These are phyloP conservation scores for Colletotrichum sp. DNA, from an alignment of 2,329 filamentous ascomycete species.

Conservation along the genomic window DNA sequence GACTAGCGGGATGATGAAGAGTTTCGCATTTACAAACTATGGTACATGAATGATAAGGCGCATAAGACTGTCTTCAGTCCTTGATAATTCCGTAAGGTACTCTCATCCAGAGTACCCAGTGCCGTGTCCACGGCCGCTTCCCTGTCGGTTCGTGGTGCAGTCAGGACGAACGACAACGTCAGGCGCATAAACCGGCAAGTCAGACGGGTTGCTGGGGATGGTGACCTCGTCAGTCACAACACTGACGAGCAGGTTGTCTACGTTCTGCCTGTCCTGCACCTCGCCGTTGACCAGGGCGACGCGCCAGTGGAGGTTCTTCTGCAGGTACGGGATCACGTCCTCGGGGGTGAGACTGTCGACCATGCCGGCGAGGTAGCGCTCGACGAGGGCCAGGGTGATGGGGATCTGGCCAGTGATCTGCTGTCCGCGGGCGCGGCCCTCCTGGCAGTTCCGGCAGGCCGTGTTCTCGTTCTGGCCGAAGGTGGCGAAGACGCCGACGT, in stretches of 20 bases:
- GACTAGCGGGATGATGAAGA: too few species aligned
- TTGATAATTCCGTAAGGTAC: neutral
- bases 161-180: neutral
- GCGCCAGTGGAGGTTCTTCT: constrained; percentile 28
- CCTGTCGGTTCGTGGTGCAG: constrained; percentile 1
- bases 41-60: neutral
- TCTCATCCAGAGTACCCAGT: constrained; percentile 1
- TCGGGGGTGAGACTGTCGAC: constrained; percentile 25
- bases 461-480: constrained; percentile 35
- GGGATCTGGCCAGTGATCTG: constrained; percentile 31
- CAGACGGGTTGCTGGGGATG: neutral
- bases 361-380: constrained; percentile 26
- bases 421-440: constrained; percentile 17
- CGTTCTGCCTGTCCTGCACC: neutral
- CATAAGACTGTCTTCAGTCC: neutral
- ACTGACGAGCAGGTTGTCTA: constrained; percentile 1
- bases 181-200: neutral
- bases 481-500: constrained; percentile 52
- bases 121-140: neutral
- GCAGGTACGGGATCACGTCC: constrained; percentile 30
- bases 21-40: too few species aligned
- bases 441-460: constrained; percentile 27
- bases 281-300: constrained; percentile 27
- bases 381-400: constrained; percentile 31
- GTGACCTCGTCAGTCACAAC: constrained; percentile 13